Percentiles rank a stretch among this genome's conserved stretches.
These are phyloP conservation scores for Adiantum capillusveneris DNA, from an alignment of 75 land plant genomes.

Conservation along the genomic window DNA sequence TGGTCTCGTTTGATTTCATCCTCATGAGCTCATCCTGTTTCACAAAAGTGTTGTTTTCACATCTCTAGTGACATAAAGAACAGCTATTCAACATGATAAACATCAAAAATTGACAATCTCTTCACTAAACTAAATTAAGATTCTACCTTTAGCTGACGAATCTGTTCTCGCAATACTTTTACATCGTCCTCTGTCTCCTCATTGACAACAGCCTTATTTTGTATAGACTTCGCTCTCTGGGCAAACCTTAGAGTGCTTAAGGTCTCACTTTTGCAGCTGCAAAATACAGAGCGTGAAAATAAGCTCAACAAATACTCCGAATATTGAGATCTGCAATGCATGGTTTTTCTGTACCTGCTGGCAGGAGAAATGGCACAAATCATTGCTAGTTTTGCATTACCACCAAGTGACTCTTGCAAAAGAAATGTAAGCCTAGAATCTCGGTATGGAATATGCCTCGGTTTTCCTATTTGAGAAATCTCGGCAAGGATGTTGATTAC, in stretches of 20 bases:
- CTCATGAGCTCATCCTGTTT: constrained; percentile 81
- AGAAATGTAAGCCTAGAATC: constrained; percentile 91
- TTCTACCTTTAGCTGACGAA: constrained; percentile 76
- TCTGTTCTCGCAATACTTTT: constrained; percentile 74
- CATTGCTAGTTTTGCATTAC: constrained; percentile 96
- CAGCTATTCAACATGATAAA: too few species aligned
- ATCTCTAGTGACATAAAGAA: too few species aligned
- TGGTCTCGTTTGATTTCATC: constrained; percentile 60
- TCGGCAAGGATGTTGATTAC: constrained; percentile 92
- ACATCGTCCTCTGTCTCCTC: constrained; percentile 86
- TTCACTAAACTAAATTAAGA: not conserved
- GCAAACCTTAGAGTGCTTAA: constrained; percentile 93
- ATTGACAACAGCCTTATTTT: constrained; percentile 91
- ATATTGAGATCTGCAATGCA: not conserved
- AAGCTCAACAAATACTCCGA: not conserved
- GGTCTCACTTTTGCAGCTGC: constrained; percentile 90
- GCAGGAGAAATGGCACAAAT: constrained; percentile 92
- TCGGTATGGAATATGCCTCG: constrained; percentile 92
- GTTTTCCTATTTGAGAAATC: constrained; percentile 87
- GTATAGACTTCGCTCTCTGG: constrained; percentile 89
- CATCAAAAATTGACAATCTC: too few species aligned
- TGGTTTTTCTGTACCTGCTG: constrained; percentile 42
- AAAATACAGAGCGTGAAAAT: not conserved
- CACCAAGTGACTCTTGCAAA: constrained; percentile 95
- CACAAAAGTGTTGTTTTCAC: too few species aligned